These are phyloP conservation scores for Pythium brachiatum DNA, from an alignment of 352 stramenopile species.

Conservation along the genomic window DNA sequence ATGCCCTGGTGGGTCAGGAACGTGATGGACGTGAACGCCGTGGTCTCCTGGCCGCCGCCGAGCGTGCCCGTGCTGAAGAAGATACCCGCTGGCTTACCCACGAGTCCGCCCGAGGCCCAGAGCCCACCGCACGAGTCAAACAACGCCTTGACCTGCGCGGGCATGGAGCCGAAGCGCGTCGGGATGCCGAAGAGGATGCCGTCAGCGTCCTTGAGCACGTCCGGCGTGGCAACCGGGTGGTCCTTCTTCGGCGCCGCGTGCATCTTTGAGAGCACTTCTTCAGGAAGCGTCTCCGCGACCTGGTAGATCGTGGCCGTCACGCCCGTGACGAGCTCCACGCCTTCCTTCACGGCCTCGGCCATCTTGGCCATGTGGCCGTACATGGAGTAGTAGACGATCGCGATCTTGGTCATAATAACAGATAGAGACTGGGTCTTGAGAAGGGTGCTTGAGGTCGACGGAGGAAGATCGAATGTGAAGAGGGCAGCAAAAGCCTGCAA, in stretches of 20 bases:
- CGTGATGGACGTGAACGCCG: slow-evolving; percentile 52
- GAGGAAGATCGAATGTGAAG: slow-evolving; percentile 11
- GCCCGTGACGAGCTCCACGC: slow-evolving; percentile 64
- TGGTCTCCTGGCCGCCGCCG: slow-evolving; percentile 75
- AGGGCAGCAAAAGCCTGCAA: neutral
- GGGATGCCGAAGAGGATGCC: slow-evolving; percentile 87
- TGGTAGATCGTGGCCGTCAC: slow-evolving; percentile 68
- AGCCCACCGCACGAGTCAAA: slow-evolving; percentile 62
- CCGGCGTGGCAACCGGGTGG: slow-evolving; percentile 54
- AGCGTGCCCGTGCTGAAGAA: slow-evolving; percentile 68
- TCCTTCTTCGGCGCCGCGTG: slow-evolving; percentile 73
- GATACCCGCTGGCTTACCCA: slow-evolving; percentile 65
- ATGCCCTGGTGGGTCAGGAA: slow-evolving; percentile 79
- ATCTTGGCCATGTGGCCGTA: slow-evolving; percentile 85
- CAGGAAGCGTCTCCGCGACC: slow-evolving; percentile 73
- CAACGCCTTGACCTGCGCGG: slow-evolving; percentile 75
- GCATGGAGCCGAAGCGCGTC: slow-evolving; percentile 72
- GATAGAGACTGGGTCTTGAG: neutral
- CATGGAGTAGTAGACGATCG: slow-evolving; percentile 84
- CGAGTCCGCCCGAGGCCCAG: slow-evolving; percentile 55
- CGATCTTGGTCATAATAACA: slow-evolving; percentile 58
- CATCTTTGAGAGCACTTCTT: slow-evolving; percentile 85
- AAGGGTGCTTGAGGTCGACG: neutral
- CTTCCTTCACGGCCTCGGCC: slow-evolving; percentile 70
- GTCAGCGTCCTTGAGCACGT: slow-evolving; percentile 69